These are phyloP conservation scores for Aspergillus ruber DNA, from an alignment of 2,329 filamentous ascomycete species.

Conservation along the genomic window DNA sequence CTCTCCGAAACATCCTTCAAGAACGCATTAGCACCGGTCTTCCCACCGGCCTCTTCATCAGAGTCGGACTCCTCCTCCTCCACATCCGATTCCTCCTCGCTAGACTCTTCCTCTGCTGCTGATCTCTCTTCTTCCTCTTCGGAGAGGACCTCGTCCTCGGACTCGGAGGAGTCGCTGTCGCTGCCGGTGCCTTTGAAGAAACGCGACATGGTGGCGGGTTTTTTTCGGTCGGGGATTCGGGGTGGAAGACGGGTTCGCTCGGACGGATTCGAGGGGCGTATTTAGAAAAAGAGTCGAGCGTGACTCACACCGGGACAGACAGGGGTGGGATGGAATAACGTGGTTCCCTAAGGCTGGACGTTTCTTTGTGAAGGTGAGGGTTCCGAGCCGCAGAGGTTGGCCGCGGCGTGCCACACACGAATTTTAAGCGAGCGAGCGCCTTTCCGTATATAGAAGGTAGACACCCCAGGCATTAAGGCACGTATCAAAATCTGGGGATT, in stretches of 20 bases:
- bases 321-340: conserved; percentile 6
- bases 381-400: conserved; percentile 21
- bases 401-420: conserved; percentile 33
- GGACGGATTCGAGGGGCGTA: no score
- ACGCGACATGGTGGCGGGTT: conserved; percentile 69
- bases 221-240: neutral
- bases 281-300: conserved; percentile 8
- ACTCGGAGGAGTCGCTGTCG: conserved; percentile 88
- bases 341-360: conserved; percentile 10
- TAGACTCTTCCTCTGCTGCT: conserved; percentile 50
- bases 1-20: conserved; percentile 71
- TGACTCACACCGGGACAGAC: conserved; percentile 16
- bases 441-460: conserved; percentile 27
- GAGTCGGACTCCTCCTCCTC: conserved; percentile 51
- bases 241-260: neutral
- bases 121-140: conserved; percentile 63
- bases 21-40: conserved; percentile 73
- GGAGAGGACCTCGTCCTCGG: conserved; percentile 87
- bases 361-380: conserved; percentile 18
- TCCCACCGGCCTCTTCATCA: conserved; percentile 51
- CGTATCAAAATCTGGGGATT: no score
- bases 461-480: neutral
- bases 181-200: conserved; percentile 96
- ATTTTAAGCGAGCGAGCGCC: conserved; percentile 41
- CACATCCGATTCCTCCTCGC: conserved; percentile 51